Base-by-base conservation (phyloP, 1,139 yeast genomes). In the Candida sp. region DNA sequence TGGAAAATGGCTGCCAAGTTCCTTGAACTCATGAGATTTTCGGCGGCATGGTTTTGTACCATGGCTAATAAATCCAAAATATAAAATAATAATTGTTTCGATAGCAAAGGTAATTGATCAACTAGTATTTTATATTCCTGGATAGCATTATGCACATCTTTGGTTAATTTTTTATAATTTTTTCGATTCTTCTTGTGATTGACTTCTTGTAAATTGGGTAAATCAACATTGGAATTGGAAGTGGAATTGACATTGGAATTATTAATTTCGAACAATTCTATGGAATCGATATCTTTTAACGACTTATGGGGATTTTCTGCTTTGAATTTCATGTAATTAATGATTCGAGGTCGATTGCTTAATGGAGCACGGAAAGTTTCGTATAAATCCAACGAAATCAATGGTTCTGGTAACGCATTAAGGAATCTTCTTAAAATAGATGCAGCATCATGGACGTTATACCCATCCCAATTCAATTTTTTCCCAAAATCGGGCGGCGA, bases 391-490 rank as follows among this genome's bases (percentile, higher is more conserved):
- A 89, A 68, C 0, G 98, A 97, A 21, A 93, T 82, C 44, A 93
- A 75, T 0, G 99, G 98, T 56, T 93, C 98, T 0, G 97, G 96
- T 45, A 93, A 75, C 37, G 91, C 85, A 60, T 91, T 89, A 49
- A 95, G 75, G 60, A 80, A 93, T 47, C 99, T 73, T 58, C 98
- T 75, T 46, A 93, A 76, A 32, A 93, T 75, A 25, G 95, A 87
- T 2, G 98, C 97, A 1, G 97, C 97, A 63, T 95, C 99, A 65
- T 95, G 99, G n/a, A 93, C 98, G 4, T 90, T 89, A 64, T 82
- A 93, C 0, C 95, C 95, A 43, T 87, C 89, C 99, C 99, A 93
- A 49, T 77, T 80, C 38, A 91, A 75, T 52, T 85, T 87, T 47
- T 89, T 81, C 22, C 99, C 99, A 60, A 84, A 95, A 48, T 81